phyloP scores from a whole-genome alignment of 441 rosid species.

The Gossypium laxum region DNA sequence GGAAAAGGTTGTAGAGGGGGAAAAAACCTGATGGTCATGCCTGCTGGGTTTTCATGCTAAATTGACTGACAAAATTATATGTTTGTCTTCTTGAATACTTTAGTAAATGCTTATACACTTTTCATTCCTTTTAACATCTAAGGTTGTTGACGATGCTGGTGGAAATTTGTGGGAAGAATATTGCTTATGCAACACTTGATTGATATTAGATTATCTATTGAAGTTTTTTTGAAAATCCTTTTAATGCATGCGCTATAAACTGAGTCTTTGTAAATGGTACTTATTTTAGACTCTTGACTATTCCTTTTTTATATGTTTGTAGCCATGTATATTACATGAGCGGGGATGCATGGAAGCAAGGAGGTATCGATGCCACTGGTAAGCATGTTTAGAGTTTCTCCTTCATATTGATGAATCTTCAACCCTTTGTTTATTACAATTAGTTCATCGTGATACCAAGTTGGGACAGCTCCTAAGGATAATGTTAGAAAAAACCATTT shows the following conservation, averaged over 20 bases:
- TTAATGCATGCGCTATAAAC: neutral
- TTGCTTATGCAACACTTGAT: neutral
- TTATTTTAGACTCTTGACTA: conserved; percentile 27
- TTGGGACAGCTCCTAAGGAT: neutral
- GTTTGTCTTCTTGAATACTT: neutral
- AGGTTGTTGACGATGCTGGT: neutral
- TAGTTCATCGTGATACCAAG: neutral
- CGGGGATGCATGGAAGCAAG: conserved; percentile 99
- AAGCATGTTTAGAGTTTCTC: conserved; percentile 20
- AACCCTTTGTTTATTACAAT: neutral
- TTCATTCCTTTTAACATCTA: neutral
- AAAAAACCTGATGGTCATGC: too few species aligned
- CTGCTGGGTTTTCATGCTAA: neutral
- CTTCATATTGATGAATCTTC: neutral
- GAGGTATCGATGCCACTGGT: conserved; percentile 96
- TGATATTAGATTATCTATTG: neutral
- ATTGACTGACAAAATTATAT: neutral
- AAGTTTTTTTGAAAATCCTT: neutral
- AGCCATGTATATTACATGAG: conserved; percentile 97
- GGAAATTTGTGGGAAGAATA: neutral
- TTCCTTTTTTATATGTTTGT: conserved; percentile 23
- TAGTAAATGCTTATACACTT: neutral
- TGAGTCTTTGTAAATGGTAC: neutral
- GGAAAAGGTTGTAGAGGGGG: neutral
- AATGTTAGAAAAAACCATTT: neutral